A percentile compares a stretch with the other conserved stretches of the same genome.
These are phyloP conservation scores for Trichoderma atroviride DNA, from an alignment of 2,329 filamentous ascomycete species.

Conservation along the genomic window DNA sequence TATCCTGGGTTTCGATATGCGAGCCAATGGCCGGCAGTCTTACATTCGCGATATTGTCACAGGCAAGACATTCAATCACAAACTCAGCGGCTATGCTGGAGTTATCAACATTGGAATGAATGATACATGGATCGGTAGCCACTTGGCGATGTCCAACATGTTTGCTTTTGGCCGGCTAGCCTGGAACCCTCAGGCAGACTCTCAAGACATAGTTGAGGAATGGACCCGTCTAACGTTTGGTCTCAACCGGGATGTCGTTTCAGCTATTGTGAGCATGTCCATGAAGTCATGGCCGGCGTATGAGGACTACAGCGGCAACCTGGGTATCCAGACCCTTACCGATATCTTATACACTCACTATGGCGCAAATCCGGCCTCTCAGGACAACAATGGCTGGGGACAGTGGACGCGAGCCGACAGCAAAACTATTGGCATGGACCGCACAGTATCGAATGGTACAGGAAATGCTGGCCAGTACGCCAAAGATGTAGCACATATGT, in stretches of 20 bases:
- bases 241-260: slow-evolving; percentile 54
- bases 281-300: slow-evolving; percentile 21
- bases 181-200: slow-evolving; percentile 59
- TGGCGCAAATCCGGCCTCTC: slow-evolving; percentile 66
- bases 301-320: slow-evolving; percentile 19
- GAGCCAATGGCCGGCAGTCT: slow-evolving; percentile 59
- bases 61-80: slow-evolving; percentile 60
- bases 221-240: slow-evolving; percentile 72
- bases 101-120: slow-evolving; percentile 16
- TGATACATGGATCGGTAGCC: slow-evolving; percentile 63
- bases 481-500: slow-evolving; percentile 57
- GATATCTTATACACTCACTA: slow-evolving; percentile 21
- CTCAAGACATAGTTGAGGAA: slow-evolving; percentile 49
- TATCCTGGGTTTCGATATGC: slow-evolving; percentile 67
- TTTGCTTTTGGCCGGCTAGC: slow-evolving; percentile 70
- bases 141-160: slow-evolving; percentile 71
- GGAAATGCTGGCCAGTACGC: slow-evolving; percentile 69
- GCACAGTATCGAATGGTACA: slow-evolving; percentile 69
- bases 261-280: slow-evolving; percentile 52
- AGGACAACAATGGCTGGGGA: slow-evolving; percentile 47
- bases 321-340: slow-evolving; percentile 17
- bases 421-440: slow-evolving; percentile 68
- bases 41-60: slow-evolving; percentile 62
- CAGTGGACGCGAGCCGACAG: slow-evolving; percentile 60
- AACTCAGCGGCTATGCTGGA: slow-evolving; percentile 9